Base-by-base conservation (phyloP, 169 alveolate genomes). In the Pseudocohnilembus persalinus region DNA sequence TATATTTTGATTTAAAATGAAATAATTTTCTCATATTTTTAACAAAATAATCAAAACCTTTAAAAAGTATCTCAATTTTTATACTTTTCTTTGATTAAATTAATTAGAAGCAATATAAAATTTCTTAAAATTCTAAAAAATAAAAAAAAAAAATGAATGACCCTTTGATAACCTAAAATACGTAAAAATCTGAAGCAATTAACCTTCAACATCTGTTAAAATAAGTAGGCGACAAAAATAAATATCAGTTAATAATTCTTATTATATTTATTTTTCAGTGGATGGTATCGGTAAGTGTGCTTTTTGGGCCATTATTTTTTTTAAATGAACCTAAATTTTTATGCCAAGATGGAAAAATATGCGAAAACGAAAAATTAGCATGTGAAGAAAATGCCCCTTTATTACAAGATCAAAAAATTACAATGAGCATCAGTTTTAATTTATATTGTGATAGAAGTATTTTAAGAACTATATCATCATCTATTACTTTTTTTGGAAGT, bases 401-500 rank as follows among this genome's bases (percentile, higher is more conserved):
- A 4, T 49, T 11, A 11, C 26, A 49, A 49, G 26, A 4, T 4
- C 20, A 49, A 49, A 49, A 20, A 49, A 11, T 11, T 49, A 49
- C 68, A 20, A 49, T 49, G 68, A 20, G 26, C 4, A 49, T 49
- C 20, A 20, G 20, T 11, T 49, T 49, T 49, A 11, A 49, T 11
- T 11, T 49, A 20, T 49, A 49, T 49, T 49, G 68, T 20, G 68
- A 49, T 11, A 49, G 68, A 49, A 49, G 20, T 11, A 49, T 11
- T 20, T 49, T 49, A 11, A 49, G 73, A 85, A 84, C 81, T 85
- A 86, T 79, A 83, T 32, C 33, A 49, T 11, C 26, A 11, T 49
- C 68, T 4, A 49, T 49, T 20, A 49, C 68, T 49, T 49, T 49
- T 49, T 11, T 49, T 20, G 68, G 68, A 11, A 49, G 68, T 20